Conservation (phyloP, 2,329 filamentous ascomycete genomes). For the Monosporascus sp. region DNA sequence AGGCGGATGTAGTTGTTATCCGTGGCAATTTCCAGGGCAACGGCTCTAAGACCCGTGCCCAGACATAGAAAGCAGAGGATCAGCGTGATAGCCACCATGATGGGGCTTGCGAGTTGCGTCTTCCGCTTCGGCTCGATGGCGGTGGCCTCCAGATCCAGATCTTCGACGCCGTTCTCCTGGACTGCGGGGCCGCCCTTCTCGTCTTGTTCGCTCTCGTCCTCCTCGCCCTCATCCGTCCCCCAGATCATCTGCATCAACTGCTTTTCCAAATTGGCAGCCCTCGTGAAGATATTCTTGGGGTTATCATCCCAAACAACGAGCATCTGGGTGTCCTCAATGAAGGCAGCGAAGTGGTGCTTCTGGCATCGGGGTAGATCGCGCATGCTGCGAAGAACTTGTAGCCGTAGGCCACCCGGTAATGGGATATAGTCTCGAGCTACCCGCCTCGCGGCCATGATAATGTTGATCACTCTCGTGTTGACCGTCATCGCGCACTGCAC, state of each 20-base stretch:
- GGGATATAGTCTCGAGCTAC: constrained; percentile 51
- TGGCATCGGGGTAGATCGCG: constrained; percentile 51
- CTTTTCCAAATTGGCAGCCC: constrained; percentile 46
- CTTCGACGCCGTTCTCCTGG: constrained; percentile 34
- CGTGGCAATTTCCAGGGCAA: constrained; percentile 48
- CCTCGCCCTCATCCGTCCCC: constrained; percentile 34
- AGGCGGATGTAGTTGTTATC: constrained; percentile 50
- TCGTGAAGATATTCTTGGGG: constrained; percentile 46
- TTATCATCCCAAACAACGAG: constrained; percentile 62
- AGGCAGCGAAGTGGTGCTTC: constrained; percentile 62
- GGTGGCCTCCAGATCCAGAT: constrained; percentile 34
- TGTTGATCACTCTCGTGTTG: constrained; percentile 57
- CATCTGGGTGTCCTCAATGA: constrained; percentile 51
- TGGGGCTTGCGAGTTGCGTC: constrained; percentile 49
- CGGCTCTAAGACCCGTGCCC: constrained; percentile 48
- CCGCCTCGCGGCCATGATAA: constrained; percentile 43
- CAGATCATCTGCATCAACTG: constrained; percentile 55
- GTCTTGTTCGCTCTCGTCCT: constrained; percentile 35
- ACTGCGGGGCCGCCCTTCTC: constrained; percentile 13
- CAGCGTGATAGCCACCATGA: constrained; percentile 48
- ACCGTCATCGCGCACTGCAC: constrained; percentile 61
- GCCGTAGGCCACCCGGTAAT: constrained; percentile 48
- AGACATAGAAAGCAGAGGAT: constrained; percentile 46
- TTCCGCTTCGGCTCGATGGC: constrained; percentile 36
- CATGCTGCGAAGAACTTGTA: constrained; percentile 58